Conservation (phyloP, 2,329 filamentous ascomycete genomes). For the Onygenales sp. region DNA sequence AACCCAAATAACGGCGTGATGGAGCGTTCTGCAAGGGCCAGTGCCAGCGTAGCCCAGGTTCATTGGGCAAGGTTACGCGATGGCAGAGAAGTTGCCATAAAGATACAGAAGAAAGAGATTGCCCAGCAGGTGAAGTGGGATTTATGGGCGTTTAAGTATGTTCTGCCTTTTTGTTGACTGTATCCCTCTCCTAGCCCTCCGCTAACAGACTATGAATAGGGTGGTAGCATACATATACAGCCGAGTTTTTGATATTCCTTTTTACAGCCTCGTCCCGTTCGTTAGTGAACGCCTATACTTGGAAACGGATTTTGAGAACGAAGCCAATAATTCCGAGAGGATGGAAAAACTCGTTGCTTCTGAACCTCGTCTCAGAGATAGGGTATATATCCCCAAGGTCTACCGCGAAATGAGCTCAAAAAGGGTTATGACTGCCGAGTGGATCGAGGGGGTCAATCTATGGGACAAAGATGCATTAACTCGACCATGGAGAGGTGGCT, state of each 20-base stretch:
- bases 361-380: constrained; percentile 65
- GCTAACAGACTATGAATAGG: constrained; percentile 28
- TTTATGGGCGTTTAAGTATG: constrained; percentile 84
- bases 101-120: constrained; percentile 95
- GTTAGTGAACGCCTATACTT: constrained; percentile 84
- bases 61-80: constrained; percentile 85
- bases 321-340: constrained; percentile 75
- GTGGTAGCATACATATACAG: constrained; percentile 76
- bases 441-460: constrained; percentile 88
- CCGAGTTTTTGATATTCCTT: constrained; percentile 82
- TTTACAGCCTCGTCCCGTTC: constrained; percentile 85
- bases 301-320: constrained; percentile 90
- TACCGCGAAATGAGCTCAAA: constrained; percentile 74
- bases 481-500: constrained; percentile 66
- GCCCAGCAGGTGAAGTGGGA: constrained; percentile 86
- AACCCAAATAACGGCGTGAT: constrained; percentile 55
- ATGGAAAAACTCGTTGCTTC: constrained; percentile 69
- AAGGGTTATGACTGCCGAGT: constrained; percentile 87
- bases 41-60: constrained; percentile 90
- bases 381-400: constrained; percentile 81
- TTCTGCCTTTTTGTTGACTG: not conserved
- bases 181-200: not conserved
- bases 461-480: constrained; percentile 85
- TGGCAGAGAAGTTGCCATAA: constrained; percentile 86
- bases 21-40: constrained; percentile 61